Evolutionary conservation across 352 stramenopile species (phyloP), one percentile per base, ranked within the genome.

Genomic region (Phytophthora macrochlamydospora): DNA sequence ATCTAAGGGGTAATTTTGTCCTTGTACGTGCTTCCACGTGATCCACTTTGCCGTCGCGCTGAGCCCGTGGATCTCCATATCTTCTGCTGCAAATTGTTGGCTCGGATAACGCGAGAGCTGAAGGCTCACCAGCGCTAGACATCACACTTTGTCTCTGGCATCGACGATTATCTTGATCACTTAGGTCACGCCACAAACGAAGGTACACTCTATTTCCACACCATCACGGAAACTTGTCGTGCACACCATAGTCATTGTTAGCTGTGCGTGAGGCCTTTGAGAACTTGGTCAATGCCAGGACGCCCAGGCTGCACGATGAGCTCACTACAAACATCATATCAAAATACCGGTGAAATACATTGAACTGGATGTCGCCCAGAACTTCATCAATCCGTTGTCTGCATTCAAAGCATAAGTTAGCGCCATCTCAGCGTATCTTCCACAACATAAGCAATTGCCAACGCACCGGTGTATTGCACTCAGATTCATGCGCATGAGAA

Each of bases 401-500:
- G 59, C 49, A 56, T 13, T 1, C 29, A 51, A 45, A 13, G 4
- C 30, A 56, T 52, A 30, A 59, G 11, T 49, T n/a, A 40, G 3
- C 14, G 7, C 18, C 48, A 29, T 24, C 8, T 5, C 8, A 46
- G 13, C 24, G 29, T 49, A 49, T 11, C 3, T 49, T 40, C 29
- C 42, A 8, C 35, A 59, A 3, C 33, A 71, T 40, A n/a, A 48
- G 7, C 43, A 42, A 45, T n/a, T 12, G 9, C 62, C 42, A 2
- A 56, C 67, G 59, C 71, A 92, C 83, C 85, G 63, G 43, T 95
- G 83, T 40, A 77, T 63, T 4, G 81, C 65, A 40, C 83, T 90
- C 40, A 95, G 76, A 62, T 95, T 95, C 87, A 95, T 93, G 28
- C 87, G 83, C 87, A 95, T 95, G 62, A 95, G 76, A 44, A 95